Evolutionary conservation across 2,329 filamentous ascomycete genomes (phyloP).

Genomic region (Nakataea oryzae): DNA sequence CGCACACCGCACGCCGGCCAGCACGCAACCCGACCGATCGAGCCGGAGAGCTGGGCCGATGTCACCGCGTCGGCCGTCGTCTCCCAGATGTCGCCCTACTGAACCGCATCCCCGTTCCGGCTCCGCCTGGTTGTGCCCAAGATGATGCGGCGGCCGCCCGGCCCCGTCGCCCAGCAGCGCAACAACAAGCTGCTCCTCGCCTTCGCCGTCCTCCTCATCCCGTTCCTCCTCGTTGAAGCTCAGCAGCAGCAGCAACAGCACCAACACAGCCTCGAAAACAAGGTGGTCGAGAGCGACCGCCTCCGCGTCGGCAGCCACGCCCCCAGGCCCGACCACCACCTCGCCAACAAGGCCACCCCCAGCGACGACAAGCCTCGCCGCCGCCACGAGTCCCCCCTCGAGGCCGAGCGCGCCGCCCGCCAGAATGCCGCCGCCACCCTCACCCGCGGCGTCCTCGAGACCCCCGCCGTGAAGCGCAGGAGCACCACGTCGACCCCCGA

Average conservation of each 20-base stretch:
- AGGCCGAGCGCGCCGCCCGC: background rate
- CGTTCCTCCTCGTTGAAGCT: conserved; percentile 48
- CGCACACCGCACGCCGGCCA: background rate
- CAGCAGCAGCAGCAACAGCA: conserved; percentile 47
- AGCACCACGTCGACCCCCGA: conserved; percentile 9
- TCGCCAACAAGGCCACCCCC: conserved; percentile 5
- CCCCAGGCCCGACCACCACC: background rate
- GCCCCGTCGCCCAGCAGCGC: conserved; percentile 38
- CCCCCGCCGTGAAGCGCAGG: conserved; percentile 15
- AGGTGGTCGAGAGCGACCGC: background rate
- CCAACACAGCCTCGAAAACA: conserved; percentile 6
- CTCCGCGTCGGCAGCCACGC: background rate
- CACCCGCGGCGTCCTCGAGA: conserved; percentile 14
- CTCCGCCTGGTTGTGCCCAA: conserved; percentile 19
- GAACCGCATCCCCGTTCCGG: background rate
- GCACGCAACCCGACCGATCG: background rate
- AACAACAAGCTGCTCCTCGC: conserved; percentile 33
- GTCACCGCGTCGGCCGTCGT: background rate
- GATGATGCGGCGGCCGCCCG: conserved; percentile 57
- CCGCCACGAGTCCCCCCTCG: conserved; percentile 1
- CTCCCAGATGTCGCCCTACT: conserved; percentile 2
- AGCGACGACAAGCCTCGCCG: conserved; percentile 12
- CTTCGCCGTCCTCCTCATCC: conserved; percentile 47
- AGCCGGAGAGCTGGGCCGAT: background rate
- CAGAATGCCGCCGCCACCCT: conserved; percentile 13